Conservation (phyloP, 192 early-diverging fungal species). For the Coemansia sp. region DNA sequence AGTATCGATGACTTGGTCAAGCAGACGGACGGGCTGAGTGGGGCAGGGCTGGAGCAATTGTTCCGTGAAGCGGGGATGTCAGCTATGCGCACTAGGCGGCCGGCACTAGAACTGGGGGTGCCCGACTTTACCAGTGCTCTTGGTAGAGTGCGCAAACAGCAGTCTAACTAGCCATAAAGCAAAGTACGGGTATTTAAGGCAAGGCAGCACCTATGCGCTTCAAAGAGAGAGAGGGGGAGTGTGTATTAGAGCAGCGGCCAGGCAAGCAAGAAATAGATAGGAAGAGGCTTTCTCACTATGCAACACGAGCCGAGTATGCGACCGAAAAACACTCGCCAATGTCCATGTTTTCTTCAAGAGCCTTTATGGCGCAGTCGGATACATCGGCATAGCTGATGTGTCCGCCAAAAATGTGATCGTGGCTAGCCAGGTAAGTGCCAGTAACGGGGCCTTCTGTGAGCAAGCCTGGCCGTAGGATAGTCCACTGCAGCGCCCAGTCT, state of each 20-base stretch:
- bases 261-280: too few relatives aligned
- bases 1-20: conserved; percentile 30
- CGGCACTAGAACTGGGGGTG: conserved; percentile 11
- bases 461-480: conserved; percentile 27
- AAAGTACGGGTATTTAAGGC: too few relatives aligned
- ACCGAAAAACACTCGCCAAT: conserved; percentile 31
- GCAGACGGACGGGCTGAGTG: conserved; percentile 36
- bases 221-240: too few relatives aligned
- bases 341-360: conserved; percentile 40
- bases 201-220: too few relatives aligned
- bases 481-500: conserved; percentile 19
- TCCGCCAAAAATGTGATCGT: conserved; percentile 38
- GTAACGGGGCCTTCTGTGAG: conserved; percentile 19
- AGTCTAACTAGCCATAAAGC: neutral
- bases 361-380: conserved; percentile 35
- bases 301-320: conserved; percentile 39
- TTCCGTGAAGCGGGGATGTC: conserved; percentile 47
- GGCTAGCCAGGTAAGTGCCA: conserved; percentile 36
- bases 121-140: conserved; percentile 22
- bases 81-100: conserved; percentile 20
- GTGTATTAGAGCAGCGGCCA: too few relatives aligned
- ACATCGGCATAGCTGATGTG: conserved; percentile 30
- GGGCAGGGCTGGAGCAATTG: conserved; percentile 39
- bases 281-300: neutral
- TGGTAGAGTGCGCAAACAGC: neutral